These are phyloP conservation scores for Ogataea nonfermentans DNA, from an alignment of 805 yeast genomes.

Conservation along the genomic window DNA sequence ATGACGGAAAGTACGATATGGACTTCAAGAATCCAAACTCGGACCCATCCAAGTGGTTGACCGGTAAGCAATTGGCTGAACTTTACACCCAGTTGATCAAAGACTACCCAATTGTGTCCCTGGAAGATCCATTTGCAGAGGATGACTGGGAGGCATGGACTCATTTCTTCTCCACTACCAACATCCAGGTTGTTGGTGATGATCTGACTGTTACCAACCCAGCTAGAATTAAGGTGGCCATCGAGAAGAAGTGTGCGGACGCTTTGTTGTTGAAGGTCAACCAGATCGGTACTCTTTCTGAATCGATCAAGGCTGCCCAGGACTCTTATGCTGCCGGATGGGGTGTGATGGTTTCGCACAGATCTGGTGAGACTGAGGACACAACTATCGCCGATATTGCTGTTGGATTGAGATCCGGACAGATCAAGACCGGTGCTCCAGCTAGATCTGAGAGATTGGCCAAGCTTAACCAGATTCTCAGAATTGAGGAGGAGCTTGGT, in stretches of 20 bases:
- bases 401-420: conserved; percentile 98
- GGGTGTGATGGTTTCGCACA: conserved; percentile 99
- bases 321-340: conserved; percentile 94
- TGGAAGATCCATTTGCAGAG: conserved; percentile 99
- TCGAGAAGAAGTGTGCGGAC: conserved; percentile 93
- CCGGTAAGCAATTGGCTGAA: conserved; percentile 83
- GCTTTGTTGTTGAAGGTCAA: conserved; percentile 95
- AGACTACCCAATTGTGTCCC: conserved; percentile 96
- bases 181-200: conserved; percentile 93
- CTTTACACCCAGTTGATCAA: conserved; percentile 76
- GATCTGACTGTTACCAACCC: conserved; percentile 99
- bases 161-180: conserved; percentile 73
- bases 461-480: conserved; percentile 95
- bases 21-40: conserved; percentile 98
- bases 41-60: conserved; percentile 85
- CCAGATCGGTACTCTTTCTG: conserved; percentile 97
- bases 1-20: conserved; percentile 94
- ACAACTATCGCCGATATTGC: conserved; percentile 95
- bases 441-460: conserved; percentile 99
- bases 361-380: conserved; percentile 99
- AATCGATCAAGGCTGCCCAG: conserved; percentile 95
- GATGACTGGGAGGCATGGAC: conserved; percentile 99
- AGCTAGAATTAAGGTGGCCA: conserved; percentile 88
- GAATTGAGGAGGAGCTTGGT: conserved; percentile 98
- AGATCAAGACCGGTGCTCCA: conserved; percentile 99